Evolutionary conservation across 2,329 filamentous ascomycete genomes (phyloP).

Genomic region (Xylaria sp.): DNA sequence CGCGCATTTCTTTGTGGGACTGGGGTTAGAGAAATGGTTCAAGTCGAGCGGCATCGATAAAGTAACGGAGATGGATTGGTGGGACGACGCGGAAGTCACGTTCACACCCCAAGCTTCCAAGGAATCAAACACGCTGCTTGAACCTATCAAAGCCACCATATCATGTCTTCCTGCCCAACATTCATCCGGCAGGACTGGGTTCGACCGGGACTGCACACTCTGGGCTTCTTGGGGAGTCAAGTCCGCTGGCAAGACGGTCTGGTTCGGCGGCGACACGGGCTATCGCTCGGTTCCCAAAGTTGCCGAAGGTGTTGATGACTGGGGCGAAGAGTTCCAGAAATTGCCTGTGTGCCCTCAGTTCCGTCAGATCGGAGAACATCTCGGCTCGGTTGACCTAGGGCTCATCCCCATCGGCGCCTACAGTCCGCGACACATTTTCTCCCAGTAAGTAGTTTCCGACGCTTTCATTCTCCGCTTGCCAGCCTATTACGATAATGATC

Average conservation of each 20-base stretch:
- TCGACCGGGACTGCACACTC: slow-evolving; percentile 77
- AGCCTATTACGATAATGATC: not conserved
- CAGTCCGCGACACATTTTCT: slow-evolving; percentile 73
- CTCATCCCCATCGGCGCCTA: slow-evolving; percentile 95
- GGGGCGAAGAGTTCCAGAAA: slow-evolving; percentile 67
- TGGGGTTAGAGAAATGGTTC: slow-evolving; percentile 88
- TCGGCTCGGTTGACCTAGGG: slow-evolving; percentile 89
- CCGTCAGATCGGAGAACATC: slow-evolving; percentile 76
- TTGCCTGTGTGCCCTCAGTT: slow-evolving; percentile 83
- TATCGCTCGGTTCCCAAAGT: slow-evolving; percentile 78
- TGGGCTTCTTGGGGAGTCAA: slow-evolving; percentile 88
- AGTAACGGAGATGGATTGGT: slow-evolving; percentile 93
- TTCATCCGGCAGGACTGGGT: slow-evolving; percentile 69
- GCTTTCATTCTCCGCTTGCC: not conserved
- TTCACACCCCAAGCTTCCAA: slow-evolving; percentile 48
- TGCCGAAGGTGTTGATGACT: slow-evolving; percentile 70
- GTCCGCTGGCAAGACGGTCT: slow-evolving; percentile 76
- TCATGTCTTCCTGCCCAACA: slow-evolving; percentile 87
- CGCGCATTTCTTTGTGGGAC: slow-evolving; percentile 85
- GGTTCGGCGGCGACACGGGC: slow-evolving; percentile 89
- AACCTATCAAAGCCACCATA: slow-evolving; percentile 71
- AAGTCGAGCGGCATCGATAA: slow-evolving; percentile 70
- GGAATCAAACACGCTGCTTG: slow-evolving; percentile 39
- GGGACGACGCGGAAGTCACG: slow-evolving; percentile 80
- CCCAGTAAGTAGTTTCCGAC: slow-evolving; percentile 45